A percentile compares a stretch with the other conserved stretches of the same genome.
These are phyloP conservation scores for Tuber borchii DNA, from an alignment of 495 filamentous ascomycete genomes.

Conservation along the genomic window DNA sequence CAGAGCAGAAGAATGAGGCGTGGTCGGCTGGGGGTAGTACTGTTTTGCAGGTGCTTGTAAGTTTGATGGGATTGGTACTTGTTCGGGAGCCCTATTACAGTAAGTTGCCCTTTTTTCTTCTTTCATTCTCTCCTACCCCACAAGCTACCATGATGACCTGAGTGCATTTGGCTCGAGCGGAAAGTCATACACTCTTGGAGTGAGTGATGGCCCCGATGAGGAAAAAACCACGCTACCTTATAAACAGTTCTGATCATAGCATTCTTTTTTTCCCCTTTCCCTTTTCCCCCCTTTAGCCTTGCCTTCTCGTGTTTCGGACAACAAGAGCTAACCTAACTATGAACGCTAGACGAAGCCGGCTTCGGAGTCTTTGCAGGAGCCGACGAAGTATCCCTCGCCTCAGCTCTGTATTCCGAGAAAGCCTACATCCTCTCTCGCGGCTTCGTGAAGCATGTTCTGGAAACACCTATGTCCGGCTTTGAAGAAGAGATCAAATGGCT, in stretches of 20 bases:
- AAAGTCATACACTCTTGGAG: conserved; percentile 29
- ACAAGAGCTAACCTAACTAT: conserved; percentile 7
- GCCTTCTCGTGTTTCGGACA: not conserved
- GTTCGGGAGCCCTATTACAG: conserved; percentile 58
- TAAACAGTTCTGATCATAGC: not conserved
- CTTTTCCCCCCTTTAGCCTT: not conserved
- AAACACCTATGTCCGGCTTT: conserved; percentile 46
- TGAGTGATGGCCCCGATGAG: conserved; percentile 45
- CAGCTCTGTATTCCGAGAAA: conserved; percentile 52
- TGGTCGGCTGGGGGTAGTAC: conserved; percentile 52
- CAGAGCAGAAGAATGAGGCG: conserved; percentile 48
- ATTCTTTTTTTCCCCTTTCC: not conserved
- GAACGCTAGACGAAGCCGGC: conserved; percentile 53
- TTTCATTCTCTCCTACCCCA: not conserved
- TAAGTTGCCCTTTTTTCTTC: conserved; percentile 40
- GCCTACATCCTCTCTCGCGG: conserved; percentile 51
- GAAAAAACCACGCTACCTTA: conserved; percentile 54
- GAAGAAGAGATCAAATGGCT: conserved; percentile 50
- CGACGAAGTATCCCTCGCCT: conserved; percentile 47
- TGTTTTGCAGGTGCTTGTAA: conserved; percentile 56
- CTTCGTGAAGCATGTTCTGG: conserved; percentile 51
- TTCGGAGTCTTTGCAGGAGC: conserved; percentile 49
- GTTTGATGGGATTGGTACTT: conserved; percentile 55
- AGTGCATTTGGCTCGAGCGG: conserved; percentile 55
- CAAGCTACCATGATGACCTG: conserved; percentile 43